Evolutionary conservation across 2,329 filamentous ascomycete species (phyloP).

Genomic region (Sarocladium kiliense): DNA sequence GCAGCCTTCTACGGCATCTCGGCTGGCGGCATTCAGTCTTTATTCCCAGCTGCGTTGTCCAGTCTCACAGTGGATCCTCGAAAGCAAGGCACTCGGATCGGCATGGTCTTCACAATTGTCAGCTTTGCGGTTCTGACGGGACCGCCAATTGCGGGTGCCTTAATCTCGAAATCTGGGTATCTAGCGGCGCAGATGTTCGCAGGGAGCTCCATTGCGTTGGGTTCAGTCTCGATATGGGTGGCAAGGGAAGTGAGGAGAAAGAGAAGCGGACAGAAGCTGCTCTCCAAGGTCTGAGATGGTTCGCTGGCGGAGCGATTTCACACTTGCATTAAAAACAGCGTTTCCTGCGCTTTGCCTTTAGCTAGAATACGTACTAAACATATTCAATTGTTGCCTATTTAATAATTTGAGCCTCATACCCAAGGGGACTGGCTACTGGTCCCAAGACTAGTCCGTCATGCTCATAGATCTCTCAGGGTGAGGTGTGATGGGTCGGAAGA

Average conservation of each 20-base stretch:
- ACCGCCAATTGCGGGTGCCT: conserved; percentile 45
- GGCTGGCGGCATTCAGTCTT: conserved; percentile 49
- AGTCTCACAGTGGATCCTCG: conserved; percentile 47
- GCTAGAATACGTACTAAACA: no score
- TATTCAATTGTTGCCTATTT: no score
- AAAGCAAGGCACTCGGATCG: conserved; percentile 47
- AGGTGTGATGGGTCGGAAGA: no score
- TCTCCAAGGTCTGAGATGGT: conserved; percentile 29
- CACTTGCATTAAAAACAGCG: not conserved
- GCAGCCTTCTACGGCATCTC: conserved; percentile 54
- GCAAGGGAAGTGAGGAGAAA: conserved; percentile 34
- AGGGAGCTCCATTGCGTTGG: conserved; percentile 34
- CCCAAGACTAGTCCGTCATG: no score
- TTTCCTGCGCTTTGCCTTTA: no score
- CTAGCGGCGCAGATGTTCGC: conserved; percentile 45
- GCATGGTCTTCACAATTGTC: conserved; percentile 53
- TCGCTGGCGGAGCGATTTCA: not conserved
- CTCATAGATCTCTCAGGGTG: no score
- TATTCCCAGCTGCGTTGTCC: conserved; percentile 32
- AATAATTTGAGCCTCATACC: no score
- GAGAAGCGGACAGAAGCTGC: conserved; percentile 31
- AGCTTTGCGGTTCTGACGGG: conserved; percentile 49
- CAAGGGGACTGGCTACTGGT: no score
- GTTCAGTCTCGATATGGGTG: conserved; percentile 31
- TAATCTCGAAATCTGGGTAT: conserved; percentile 33